phyloP scores from a whole-genome alignment of 495 filamentous ascomycete genomes.

The Neurospora sp. region DNA sequence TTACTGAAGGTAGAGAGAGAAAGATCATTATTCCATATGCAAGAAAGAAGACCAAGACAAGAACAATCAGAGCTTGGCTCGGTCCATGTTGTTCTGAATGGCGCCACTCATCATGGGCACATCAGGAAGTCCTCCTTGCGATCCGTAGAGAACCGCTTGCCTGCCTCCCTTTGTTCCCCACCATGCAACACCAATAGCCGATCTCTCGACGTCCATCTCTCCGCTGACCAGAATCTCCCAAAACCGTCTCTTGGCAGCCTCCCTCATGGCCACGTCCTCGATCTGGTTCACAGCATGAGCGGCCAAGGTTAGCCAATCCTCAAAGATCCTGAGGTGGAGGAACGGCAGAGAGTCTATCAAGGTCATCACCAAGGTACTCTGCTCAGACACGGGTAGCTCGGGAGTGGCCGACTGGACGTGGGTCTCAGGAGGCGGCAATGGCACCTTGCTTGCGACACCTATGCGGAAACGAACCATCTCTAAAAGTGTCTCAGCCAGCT shows the following conservation, averaged over 20 bases:
- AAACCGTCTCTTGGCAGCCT: constrained; percentile 61
- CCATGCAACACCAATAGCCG: constrained; percentile 75
- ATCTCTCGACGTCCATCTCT: constrained; percentile 86
- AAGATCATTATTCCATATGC: background rate
- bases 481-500: constrained; percentile 67
- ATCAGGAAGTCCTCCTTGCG: constrained; percentile 5
- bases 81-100: constrained; percentile 12
- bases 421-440: constrained; percentile 22
- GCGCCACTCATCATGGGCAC: constrained; percentile 38
- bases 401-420: constrained; percentile 11
- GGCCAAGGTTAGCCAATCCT: constrained; percentile 53
- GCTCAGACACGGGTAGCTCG: constrained; percentile 52
- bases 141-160: constrained; percentile 25
- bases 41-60: background rate
- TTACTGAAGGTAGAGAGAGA: background rate
- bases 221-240: constrained; percentile 78
- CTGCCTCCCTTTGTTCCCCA: constrained; percentile 50
- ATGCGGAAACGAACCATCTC: constrained; percentile 71
- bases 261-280: constrained; percentile 49
- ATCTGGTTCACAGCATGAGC: constrained; percentile 60
- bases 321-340: constrained; percentile 56
- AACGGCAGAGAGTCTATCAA: constrained; percentile 75
- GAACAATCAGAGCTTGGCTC: background rate
- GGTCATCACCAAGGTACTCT: constrained; percentile 68
- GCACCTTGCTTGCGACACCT: constrained; percentile 38